Evolutionary conservation across 768 basidiomycete species (phyloP).

Genomic region (Vararia minispora): DNA sequence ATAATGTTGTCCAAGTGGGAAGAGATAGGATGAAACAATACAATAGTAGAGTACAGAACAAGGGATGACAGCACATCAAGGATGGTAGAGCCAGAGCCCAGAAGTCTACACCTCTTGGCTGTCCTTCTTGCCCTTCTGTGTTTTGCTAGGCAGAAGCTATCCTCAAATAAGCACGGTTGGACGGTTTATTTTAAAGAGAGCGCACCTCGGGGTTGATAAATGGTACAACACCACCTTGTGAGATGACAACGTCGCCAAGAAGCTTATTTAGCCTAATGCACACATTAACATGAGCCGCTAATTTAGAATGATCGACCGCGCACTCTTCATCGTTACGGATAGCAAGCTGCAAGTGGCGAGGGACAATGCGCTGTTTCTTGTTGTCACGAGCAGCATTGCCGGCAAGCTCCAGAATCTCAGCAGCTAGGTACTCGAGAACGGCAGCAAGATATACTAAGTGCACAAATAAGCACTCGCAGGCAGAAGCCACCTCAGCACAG

Average conservation of each 20-base stretch:
- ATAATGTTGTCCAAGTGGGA: too few relatives aligned
- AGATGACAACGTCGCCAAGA: slow-evolving; percentile 80
- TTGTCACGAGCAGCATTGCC: slow-evolving; percentile 86
- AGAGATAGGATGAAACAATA: slow-evolving; percentile 4
- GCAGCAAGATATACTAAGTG: slow-evolving; percentile 77
- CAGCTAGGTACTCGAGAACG: slow-evolving; percentile 86
- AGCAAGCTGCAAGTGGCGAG: slow-evolving; percentile 88
- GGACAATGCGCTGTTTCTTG: slow-evolving; percentile 94
- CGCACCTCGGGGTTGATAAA: slow-evolving; percentile 56
- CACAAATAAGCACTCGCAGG: slow-evolving; percentile 1
- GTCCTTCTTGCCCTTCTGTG: slow-evolving; percentile 41
- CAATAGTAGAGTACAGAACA: slow-evolving; percentile 5
- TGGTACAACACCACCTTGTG: slow-evolving; percentile 90
- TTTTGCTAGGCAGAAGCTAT: slow-evolving; percentile 34
- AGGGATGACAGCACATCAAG: slow-evolving; percentile 1
- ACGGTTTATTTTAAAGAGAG: not conserved
- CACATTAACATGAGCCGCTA: not conserved
- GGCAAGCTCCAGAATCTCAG: slow-evolving; percentile 89
- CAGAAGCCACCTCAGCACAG: not conserved
- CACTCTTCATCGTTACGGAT: slow-evolving; percentile 92
- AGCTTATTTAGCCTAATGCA: slow-evolving; percentile 52
- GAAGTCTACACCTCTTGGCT: slow-evolving; percentile 30
- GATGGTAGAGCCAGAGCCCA: slow-evolving; percentile 13
- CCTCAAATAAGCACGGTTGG: not conserved
- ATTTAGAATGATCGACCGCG: slow-evolving; percentile 17